phyloP scores from a whole-genome alignment of 768 basidiomycete genomes.

The Boletus sensibilis region DNA sequence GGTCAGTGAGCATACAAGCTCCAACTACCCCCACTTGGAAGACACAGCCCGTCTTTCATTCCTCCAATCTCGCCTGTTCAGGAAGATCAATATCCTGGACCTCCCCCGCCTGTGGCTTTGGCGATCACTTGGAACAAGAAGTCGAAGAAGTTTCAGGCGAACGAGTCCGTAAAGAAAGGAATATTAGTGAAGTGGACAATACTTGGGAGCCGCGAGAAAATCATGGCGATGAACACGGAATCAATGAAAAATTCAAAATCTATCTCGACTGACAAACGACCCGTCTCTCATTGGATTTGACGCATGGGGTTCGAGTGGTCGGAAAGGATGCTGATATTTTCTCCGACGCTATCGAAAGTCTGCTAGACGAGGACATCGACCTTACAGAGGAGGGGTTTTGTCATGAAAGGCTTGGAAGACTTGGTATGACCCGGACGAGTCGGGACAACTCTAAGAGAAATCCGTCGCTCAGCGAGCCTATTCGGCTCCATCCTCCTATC shows the following conservation, averaged over 20 bases:
- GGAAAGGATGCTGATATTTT: no score
- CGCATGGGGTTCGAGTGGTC: no score
- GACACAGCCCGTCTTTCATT: background rate
- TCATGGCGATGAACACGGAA: no score
- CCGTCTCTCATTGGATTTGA: no score
- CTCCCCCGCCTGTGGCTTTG: background rate
- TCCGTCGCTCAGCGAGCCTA: no score
- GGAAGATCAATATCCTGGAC: background rate
- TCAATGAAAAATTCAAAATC: no score
- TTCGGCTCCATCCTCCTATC: no score
- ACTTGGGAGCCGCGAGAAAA: background rate
- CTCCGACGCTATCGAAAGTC: background rate
- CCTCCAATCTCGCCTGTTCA: background rate
- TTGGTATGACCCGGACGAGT: no score
- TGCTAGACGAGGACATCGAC: background rate
- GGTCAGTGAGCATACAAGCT: background rate
- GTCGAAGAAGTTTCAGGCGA: background rate
- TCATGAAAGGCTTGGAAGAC: no score
- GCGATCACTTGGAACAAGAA: background rate
- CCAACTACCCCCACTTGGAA: no score
- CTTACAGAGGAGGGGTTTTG: constrained; percentile 10
- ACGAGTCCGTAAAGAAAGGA: background rate
- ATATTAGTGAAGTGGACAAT: background rate
- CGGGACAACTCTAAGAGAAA: no score
- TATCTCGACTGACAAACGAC: no score